Conservation (phyloP, 75 land plant genomes). For the Pseudotsuga menziesii region DNA sequence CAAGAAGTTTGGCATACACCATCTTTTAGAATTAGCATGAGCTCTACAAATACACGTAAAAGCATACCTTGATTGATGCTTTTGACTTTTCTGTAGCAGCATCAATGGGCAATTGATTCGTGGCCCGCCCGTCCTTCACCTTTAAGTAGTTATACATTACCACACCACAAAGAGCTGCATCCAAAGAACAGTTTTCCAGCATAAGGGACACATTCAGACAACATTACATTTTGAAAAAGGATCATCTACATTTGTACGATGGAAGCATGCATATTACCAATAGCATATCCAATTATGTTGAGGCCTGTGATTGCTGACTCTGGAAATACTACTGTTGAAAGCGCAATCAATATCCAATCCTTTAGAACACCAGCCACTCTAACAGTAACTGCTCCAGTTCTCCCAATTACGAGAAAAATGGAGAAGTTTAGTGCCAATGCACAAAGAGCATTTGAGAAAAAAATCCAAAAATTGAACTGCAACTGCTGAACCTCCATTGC, state of each 20-base stretch:
- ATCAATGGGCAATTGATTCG: constrained; percentile 45
- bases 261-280: constrained; percentile 46
- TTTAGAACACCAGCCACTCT: constrained; percentile 90
- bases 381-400: constrained; percentile 87
- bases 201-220: neutral
- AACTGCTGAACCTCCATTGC: constrained; percentile 61
- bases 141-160: constrained; percentile 91
- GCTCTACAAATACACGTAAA: neutral
- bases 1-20: too few species aligned
- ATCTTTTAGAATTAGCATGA: too few species aligned
- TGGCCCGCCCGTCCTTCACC: constrained; percentile 63
- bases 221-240: neutral
- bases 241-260: neutral
- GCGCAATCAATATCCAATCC: constrained; percentile 90
- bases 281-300: constrained; percentile 84
- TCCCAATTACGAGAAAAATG: constrained; percentile 77
- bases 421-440: constrained; percentile 85
- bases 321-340: constrained; percentile 86
- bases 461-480: constrained; percentile 86
- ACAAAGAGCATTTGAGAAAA: constrained; percentile 83
- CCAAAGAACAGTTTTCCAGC: neutral
- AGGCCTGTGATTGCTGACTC: constrained; percentile 86
- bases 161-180: constrained; percentile 85
- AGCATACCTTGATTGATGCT: constrained; percentile 25
- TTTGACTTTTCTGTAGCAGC: constrained; percentile 36